These are phyloP conservation scores for Euphorbia peplus DNA, from an alignment of 345 rosid genomes.

Conservation along the genomic window DNA sequence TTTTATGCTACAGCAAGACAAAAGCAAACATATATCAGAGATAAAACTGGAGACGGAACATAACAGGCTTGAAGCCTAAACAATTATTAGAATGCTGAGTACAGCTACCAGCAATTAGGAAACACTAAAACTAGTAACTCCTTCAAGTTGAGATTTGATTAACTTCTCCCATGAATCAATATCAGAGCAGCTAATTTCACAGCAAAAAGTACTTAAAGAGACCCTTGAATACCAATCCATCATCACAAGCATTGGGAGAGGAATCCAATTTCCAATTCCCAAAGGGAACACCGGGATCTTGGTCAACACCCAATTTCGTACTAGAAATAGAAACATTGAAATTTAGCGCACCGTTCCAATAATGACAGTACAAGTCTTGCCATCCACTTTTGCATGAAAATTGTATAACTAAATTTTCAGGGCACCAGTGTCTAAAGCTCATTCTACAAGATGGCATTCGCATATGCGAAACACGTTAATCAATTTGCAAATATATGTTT, in stretches of 20 bases:
- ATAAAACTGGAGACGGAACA: neutral
- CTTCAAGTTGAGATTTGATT: constrained; percentile 1
- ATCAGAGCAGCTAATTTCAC: neutral
- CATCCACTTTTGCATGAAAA: neutral
- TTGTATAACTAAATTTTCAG: neutral
- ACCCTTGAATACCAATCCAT: neutral
- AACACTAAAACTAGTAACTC: neutral
- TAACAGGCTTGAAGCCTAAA: neutral
- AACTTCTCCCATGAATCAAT: neutral
- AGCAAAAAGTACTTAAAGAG: neutral
- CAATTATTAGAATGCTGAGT: neutral
- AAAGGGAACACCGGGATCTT: no score
- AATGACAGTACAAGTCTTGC: neutral
- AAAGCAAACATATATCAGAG: neutral
- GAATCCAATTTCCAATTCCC: no score
- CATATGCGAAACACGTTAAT: neutral
- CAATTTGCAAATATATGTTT: neutral
- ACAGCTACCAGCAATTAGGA: neutral
- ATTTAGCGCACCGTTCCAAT: neutral
- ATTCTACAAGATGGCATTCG: neutral
- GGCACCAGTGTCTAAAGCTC: neutral
- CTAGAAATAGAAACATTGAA: neutral
- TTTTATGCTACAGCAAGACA: constrained; percentile 66
- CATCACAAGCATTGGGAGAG: no score
- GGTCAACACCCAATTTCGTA: no score